These are phyloP conservation scores for Elaeis guineensis DNA, from an alignment of 176 grass and related monocot species.

Conservation along the genomic window DNA sequence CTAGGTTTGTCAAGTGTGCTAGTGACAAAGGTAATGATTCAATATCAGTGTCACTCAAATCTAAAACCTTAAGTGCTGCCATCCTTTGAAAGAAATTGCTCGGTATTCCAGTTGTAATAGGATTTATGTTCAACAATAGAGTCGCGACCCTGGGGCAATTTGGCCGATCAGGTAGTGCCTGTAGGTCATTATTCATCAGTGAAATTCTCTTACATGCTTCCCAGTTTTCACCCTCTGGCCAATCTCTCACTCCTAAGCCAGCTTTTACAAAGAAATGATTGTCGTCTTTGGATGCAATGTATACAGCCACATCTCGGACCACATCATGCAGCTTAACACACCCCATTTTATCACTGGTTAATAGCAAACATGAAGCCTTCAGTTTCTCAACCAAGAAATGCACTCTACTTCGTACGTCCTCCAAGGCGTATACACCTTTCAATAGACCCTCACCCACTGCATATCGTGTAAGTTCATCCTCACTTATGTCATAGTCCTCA, in stretches of 20 bases:
- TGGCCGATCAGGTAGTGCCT: background rate
- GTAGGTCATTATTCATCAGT: constrained; percentile 4
- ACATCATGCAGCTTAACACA: constrained; percentile 23
- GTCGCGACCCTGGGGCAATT: background rate
- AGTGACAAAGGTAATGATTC: constrained; percentile 8
- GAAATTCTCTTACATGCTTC: constrained; percentile 16
- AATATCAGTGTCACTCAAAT: constrained; percentile 12
- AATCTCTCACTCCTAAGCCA: background rate
- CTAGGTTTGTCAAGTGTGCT: background rate
- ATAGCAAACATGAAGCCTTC: constrained; percentile 15
- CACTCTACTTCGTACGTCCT: constrained; percentile 2
- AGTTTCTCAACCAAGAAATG: constrained; percentile 16
- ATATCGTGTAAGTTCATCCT: constrained; percentile 14
- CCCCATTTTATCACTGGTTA: background rate
- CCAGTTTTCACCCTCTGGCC: background rate
- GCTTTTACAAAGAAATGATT: constrained; percentile 11
- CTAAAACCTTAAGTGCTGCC: constrained; percentile 11
- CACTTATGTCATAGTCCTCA: constrained; percentile 19
- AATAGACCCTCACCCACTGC: constrained; percentile 5
- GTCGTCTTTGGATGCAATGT: constrained; percentile 16
- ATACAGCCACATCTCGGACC: constrained; percentile 19
- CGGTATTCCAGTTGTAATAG: background rate
- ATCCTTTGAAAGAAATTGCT: constrained; percentile 14
- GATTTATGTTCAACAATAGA: constrained; percentile 17
- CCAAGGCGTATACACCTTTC: background rate